A percentile compares a stretch with the other conserved stretches of the same genome.
phyloP scores from a whole-genome alignment of 2,329 filamentous ascomycete genomes.

The Raffaelea ambrosiae region DNA sequence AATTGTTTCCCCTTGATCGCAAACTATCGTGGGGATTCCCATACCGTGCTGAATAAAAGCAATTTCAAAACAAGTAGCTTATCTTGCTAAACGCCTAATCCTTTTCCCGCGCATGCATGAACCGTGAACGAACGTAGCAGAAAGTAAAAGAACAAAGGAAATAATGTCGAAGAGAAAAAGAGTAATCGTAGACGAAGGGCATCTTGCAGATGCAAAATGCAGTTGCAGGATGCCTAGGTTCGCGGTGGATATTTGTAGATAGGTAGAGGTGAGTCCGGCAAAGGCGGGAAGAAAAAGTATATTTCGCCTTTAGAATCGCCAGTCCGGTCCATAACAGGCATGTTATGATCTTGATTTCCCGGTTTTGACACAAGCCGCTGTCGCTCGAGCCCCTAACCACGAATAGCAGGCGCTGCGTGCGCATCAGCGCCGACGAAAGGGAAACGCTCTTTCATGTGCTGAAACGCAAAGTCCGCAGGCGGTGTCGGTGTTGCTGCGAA shows the following conservation, averaged over 20 bases:
- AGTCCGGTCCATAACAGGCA: not conserved
- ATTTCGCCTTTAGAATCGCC: no score
- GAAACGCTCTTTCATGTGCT: slow-evolving; percentile 37
- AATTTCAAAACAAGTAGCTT: not conserved
- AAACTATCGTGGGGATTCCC: not conserved
- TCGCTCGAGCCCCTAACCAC: slow-evolving; percentile 18
- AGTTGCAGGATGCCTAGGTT: no score
- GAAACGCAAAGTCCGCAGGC: slow-evolving; percentile 30
- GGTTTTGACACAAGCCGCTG: not conserved
- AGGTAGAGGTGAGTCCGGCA: no score
- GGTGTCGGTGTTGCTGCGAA: slow-evolving; percentile 34
- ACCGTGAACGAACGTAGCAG: not conserved
- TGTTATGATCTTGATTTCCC: not conserved
- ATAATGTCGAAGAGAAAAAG: not conserved
- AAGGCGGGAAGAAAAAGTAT: no score
- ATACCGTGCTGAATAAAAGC: not conserved
- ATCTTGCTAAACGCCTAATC: not conserved
- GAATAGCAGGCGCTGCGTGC: slow-evolving; percentile 41
- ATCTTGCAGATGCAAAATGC: no score
- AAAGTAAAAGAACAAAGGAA: not conserved
- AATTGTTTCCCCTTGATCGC: no score
- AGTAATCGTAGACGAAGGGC: not conserved
- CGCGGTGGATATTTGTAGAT: no score
- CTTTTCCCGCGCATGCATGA: not conserved
- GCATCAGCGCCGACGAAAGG: slow-evolving; percentile 38